phyloP scores from a whole-genome alignment of 257 asterid species.

The Solanum habrochaites region DNA sequence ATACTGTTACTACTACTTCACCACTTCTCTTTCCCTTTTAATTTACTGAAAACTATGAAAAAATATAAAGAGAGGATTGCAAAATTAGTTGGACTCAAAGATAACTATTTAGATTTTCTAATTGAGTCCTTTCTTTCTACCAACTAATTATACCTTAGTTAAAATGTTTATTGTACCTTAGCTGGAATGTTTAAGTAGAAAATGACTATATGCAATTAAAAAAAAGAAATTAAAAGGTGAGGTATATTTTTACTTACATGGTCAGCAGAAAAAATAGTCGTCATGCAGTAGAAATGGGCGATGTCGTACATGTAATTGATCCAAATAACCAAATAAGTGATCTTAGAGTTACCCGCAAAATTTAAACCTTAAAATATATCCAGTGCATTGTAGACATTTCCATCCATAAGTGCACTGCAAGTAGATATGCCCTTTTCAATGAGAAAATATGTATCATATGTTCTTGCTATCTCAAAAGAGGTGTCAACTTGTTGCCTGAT shows the following conservation, averaged over 20 bases:
- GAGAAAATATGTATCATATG: too few relatives aligned
- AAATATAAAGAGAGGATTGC: constrained; percentile 21
- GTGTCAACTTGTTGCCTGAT: too few relatives aligned
- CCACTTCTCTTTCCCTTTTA: background rate
- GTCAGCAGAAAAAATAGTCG: constrained; percentile 10
- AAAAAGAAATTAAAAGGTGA: too few relatives aligned
- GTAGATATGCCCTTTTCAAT: constrained; percentile 33
- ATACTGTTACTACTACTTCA: constrained; percentile 23
- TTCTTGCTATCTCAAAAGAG: too few relatives aligned
- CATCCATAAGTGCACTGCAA: constrained; percentile 30
- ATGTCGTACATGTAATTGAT: background rate
- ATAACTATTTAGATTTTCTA: background rate
- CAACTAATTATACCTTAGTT: too few relatives aligned
- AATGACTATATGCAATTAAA: too few relatives aligned
- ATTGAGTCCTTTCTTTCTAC: too few relatives aligned
- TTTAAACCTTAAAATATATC: constrained; percentile 10
- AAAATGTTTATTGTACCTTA: too few relatives aligned
- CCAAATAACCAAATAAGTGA: constrained; percentile 44
- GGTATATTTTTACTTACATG: too few relatives aligned
- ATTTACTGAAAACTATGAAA: constrained; percentile 2
- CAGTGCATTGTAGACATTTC: constrained; percentile 14
- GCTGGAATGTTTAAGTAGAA: too few relatives aligned
- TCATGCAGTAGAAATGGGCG: too few relatives aligned
- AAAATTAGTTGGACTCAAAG: too few relatives aligned
- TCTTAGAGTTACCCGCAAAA: constrained; percentile 42